These are phyloP conservation scores for Aspergillus pseudoviridinutans DNA, from an alignment of 2,329 filamentous ascomycete species.

Conservation along the genomic window DNA sequence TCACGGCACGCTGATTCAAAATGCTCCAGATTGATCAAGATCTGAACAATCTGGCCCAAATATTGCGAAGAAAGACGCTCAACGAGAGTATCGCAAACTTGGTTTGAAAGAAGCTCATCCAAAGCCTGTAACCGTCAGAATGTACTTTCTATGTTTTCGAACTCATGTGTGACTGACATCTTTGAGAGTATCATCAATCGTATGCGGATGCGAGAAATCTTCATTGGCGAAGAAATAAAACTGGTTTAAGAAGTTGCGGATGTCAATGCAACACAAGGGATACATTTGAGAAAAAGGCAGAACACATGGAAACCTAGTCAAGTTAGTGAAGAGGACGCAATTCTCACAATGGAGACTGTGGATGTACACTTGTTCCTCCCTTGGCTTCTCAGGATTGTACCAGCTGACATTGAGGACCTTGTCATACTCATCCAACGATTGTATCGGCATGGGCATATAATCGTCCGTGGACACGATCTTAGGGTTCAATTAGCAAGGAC, in stretches of 20 bases:
- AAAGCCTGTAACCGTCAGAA: conserved; percentile 57
- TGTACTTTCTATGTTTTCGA: background rate
- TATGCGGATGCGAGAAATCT: conserved; percentile 82
- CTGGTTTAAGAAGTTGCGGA: conserved; percentile 94
- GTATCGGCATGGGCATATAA: conserved; percentile 99
- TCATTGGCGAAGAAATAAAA: conserved; percentile 98
- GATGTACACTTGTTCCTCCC: conserved; percentile 69
- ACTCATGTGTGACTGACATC: conserved; percentile 50
- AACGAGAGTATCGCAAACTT: conserved; percentile 86
- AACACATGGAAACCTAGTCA: conserved; percentile 77
- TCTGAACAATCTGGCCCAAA: conserved; percentile 95
- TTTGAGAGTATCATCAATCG: conserved; percentile 87
- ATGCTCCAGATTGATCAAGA: conserved; percentile 94
- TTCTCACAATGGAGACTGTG: background rate
- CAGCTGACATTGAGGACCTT: conserved; percentile 95
- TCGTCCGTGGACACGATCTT: conserved; percentile 82
- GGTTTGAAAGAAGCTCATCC: conserved; percentile 89
- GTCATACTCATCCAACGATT: conserved; percentile 83
- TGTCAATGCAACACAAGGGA: conserved; percentile 95
- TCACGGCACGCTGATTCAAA: conserved; percentile 92
- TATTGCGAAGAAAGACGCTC: conserved; percentile 89
- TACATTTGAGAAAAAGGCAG: conserved; percentile 99
- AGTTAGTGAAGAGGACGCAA: background rate
- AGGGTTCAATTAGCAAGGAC: conserved; percentile 8
- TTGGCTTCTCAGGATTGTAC: conserved; percentile 79